Evolutionary conservation across 225 moss, liverwort and hornwort species (phyloP), one percentile per base, ranked within the genome.

Genomic region (Rhytidiadelphus loreus): DNA sequence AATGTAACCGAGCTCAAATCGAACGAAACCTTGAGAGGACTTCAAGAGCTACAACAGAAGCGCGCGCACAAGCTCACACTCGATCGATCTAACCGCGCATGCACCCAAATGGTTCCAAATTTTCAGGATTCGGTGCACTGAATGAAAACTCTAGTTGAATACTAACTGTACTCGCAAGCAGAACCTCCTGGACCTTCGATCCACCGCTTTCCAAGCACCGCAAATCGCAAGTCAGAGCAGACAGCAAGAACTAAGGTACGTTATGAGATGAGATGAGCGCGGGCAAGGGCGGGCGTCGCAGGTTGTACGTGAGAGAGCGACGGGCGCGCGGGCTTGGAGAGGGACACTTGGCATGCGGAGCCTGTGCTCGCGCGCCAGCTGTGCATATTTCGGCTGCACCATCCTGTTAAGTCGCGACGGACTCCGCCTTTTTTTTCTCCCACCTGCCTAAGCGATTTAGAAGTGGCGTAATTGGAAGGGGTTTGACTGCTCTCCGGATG

Each of bases 331-430:
- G 20, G 32, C 55, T 13, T 41, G 52, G 11, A 80, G 85, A 62
- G 39, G 16, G 83, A 90, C 92, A 90, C 90, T 73, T 90, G 88
- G 88, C 92, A 88, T 1, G 43, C 62, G 39, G 43, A 22, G 78
- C 90, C 90, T 73, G 65, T 92, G 13, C 24, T 3, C 15, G 28
- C 28, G 35, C 76, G 37, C 90, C 92, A 92, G 79, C 88, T 90
- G 86, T 43, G 26, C 65, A 26, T 11, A 33, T 8, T 35, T 56
- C 25, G 77, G 74, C 85, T 79, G 37, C 79, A 17, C 3, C 19
- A 35, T 63, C 39, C 71, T 48, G 79, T 48, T 11, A 37, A n/a
- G 22, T 37, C 81, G 46, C 70, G 46, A 87, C 22, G 58, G n/a
- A 14, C 29, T 25, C 33, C 44, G 16, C 32, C 59, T 84, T 75